A percentile compares a stretch with the other conserved stretches of the same genome.
phyloP scores from a whole-genome alignment of 768 basidiomycete genomes.

The Mycena pura region DNA sequence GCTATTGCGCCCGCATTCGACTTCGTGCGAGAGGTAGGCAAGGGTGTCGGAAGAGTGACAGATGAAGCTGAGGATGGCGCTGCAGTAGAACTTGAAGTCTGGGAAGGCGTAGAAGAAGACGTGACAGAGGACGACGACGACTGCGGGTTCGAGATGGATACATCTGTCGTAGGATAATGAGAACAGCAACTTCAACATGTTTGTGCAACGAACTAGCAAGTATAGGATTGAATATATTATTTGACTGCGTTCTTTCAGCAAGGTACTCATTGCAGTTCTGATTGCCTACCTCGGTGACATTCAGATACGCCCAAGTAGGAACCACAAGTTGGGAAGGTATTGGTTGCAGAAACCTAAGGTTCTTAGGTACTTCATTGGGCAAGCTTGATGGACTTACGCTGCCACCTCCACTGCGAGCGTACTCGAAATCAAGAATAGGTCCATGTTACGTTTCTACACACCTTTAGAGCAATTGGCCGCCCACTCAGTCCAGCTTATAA shows the following conservation, averaged over 20 bases:
- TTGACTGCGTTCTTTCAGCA: constrained; percentile 6
- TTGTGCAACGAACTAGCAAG: constrained; percentile 12
- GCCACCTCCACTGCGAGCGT: constrained; percentile 35
- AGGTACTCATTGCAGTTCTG: neutral
- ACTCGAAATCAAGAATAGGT: neutral
- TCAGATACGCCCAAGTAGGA: constrained; percentile 64
- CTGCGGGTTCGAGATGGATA: neutral
- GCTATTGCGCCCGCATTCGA: constrained; percentile 63
- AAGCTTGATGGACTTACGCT: constrained; percentile 34
- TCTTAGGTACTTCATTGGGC: neutral
- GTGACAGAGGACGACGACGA: neutral
- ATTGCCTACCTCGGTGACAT: constrained; percentile 48
- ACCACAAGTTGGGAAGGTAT: constrained; percentile 52
- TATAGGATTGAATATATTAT: constrained; percentile 17
- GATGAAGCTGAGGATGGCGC: constrained; percentile 8
- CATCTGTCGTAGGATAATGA: neutral
- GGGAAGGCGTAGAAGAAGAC: neutral
- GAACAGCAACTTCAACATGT: neutral
- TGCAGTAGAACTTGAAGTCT: neutral
- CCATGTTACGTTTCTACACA: no score
- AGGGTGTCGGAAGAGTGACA: constrained; percentile 20
- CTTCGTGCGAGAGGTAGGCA: constrained; percentile 10
- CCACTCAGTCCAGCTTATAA: constrained; percentile 47
- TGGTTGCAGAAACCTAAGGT: constrained; percentile 48
- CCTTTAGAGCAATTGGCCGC: constrained; percentile 39